These are phyloP conservation scores for Fomitopsis pulvina DNA, from an alignment of 768 basidiomycete species.

Conservation along the genomic window DNA sequence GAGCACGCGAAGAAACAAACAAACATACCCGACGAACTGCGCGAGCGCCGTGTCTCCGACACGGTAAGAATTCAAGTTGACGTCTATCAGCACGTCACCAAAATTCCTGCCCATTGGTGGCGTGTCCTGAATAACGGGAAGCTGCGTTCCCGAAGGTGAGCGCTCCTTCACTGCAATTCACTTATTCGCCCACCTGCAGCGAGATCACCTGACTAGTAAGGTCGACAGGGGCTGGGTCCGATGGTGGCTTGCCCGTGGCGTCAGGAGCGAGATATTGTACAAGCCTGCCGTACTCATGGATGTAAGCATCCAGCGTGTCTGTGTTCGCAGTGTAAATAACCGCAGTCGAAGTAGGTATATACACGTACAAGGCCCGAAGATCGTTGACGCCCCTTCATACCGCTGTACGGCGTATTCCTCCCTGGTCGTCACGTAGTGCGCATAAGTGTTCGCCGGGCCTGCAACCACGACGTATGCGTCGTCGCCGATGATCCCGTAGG, in stretches of 20 bases:
- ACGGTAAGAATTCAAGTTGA: constrained; percentile 39
- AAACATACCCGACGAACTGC: constrained; percentile 49
- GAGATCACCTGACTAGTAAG: constrained; percentile 63
- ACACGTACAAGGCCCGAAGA: constrained; percentile 65
- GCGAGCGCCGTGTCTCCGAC: constrained; percentile 54
- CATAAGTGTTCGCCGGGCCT: constrained; percentile 79
- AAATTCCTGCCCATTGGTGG: constrained; percentile 51
- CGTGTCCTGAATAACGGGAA: constrained; percentile 54
- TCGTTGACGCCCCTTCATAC: constrained; percentile 77
- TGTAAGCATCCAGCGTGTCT: constrained; percentile 79
- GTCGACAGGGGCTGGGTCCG: constrained; percentile 59
- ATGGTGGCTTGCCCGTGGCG: constrained; percentile 40
- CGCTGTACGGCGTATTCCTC: constrained; percentile 74
- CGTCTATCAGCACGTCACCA: constrained; percentile 55
- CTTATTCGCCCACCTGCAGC: constrained; percentile 38
- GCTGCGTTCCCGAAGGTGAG: constrained; percentile 29
- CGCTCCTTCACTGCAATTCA: no score
- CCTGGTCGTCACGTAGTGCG: constrained; percentile 63
- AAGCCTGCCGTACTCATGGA: constrained; percentile 65
- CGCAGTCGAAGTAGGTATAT: not conserved
- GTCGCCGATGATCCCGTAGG: constrained; percentile 52
- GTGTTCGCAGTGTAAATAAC: not conserved
- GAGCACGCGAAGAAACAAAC: no score
- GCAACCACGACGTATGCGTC: constrained; percentile 73
- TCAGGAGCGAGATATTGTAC: constrained; percentile 54